These are phyloP conservation scores for Talaromyces sp. DNA, from an alignment of 2,329 filamentous ascomycete genomes.

Conservation along the genomic window DNA sequence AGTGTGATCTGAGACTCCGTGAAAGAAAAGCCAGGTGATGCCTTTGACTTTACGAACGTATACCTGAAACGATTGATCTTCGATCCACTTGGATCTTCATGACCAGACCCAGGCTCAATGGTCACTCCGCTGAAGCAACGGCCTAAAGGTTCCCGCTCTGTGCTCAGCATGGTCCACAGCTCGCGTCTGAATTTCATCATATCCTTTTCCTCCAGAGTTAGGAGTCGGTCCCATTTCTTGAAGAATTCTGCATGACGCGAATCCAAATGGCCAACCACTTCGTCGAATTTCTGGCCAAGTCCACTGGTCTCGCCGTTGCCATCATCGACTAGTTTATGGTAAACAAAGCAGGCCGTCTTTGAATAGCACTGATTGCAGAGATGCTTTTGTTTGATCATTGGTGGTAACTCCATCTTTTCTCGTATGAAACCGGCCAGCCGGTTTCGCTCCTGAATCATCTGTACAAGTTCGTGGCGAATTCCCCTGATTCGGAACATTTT, in stretches of 20 bases:
- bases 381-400: slow-evolving; percentile 77
- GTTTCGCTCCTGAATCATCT: slow-evolving; percentile 97
- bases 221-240: slow-evolving; percentile 83
- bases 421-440: slow-evolving; percentile 79
- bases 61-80: slow-evolving; percentile 93
- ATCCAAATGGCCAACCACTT: slow-evolving; percentile 72
- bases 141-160: slow-evolving; percentile 78
- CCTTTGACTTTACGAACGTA: slow-evolving; percentile 68
- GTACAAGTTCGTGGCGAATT: slow-evolving; percentile 78
- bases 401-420: slow-evolving; percentile 74
- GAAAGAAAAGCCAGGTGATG: slow-evolving; percentile 67
- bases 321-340: slow-evolving; percentile 82
- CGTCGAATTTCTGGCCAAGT: slow-evolving; percentile 74
- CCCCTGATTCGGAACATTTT: slow-evolving; percentile 80
- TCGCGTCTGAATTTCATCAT: slow-evolving; percentile 81
- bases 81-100: slow-evolving; percentile 62
- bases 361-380: slow-evolving; percentile 86
- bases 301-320: slow-evolving; percentile 77
- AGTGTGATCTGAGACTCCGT: slow-evolving; percentile 80
- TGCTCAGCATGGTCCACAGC: slow-evolving; percentile 92
- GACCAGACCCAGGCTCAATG: slow-evolving; percentile 70
- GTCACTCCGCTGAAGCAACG: slow-evolving; percentile 86
- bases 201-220: slow-evolving; percentile 93
- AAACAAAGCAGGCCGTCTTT: slow-evolving; percentile 84
- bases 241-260: slow-evolving; percentile 76